Base-by-base conservation (phyloP, 164 flowering plant genomes). In the Berberis thunbergii region DNA sequence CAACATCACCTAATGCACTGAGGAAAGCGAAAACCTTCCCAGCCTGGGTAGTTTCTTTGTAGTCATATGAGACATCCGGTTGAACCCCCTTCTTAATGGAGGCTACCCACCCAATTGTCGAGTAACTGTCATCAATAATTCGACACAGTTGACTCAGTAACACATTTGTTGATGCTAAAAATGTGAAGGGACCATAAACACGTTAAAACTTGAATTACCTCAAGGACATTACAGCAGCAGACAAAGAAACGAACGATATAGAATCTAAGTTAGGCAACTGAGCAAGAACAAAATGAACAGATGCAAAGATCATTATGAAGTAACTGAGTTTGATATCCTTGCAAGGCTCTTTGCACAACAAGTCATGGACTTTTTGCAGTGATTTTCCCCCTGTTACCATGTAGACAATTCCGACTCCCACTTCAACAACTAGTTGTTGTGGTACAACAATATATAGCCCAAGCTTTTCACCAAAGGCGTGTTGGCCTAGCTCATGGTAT, bases 321-420 rank as follows among this genome's bases (percentile, higher is more conserved):
- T 70, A 86, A 39, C 84, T 79, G 64, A 69, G 65, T 46, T 68
- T 82, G 73, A 83, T 81, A 3, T 63, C 44, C 42, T 78, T 72
- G 79, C 75, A 77, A n/a, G 41, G 26, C 45, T 52, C 59, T 3
- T 59, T 38, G 57, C 80, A 74, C n/a, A 76, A 74, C 11, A 66
- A 60, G 11, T 73, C 76, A 69, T 81, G 83, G 64, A 82, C 70
- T 54, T 84, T 86, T 70, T 86, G 63, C 62, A 84, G 60, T 0
- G 84, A 86, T 43, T 70, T 76, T 0, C 90, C 90, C 4, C 86
- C 90, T 0, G 86, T 84, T 45, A 86, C 79, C 85, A 84, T 86
- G 72, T 84, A 84, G 0, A 82, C 86, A 4, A 84, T 86, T 72
- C 75, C 43, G 1, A 74, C 77, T 0, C 86, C 86, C 4, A 82